Conservation (phyloP, 2,329 filamentous ascomycete species). For the Biscogniauxia mediterranea region DNA sequence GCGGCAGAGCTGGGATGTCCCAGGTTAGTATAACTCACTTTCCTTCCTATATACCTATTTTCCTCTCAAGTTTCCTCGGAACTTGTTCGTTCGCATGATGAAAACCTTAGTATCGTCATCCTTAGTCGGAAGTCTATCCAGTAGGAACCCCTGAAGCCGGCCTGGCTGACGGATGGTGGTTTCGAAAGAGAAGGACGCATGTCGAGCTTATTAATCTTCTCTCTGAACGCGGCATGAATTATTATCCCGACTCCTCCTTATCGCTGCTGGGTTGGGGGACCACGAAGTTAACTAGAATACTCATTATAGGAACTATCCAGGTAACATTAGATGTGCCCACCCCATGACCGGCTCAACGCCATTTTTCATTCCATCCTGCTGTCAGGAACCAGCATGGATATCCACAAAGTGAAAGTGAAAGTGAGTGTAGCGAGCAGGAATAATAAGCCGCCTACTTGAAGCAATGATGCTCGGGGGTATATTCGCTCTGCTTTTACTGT, state of each 20-base stretch:
- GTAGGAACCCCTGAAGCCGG: conserved; percentile 28
- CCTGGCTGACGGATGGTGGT: conserved; percentile 29
- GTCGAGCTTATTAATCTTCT: conserved; percentile 55
- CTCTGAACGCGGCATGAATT: conserved; percentile 42
- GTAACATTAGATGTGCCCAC: no score
- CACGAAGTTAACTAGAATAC: no score
- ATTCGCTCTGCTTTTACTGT: no score
- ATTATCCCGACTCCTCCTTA: not conserved
- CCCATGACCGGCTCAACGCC: no score
- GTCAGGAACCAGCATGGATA: not conserved
- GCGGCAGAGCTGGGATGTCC: conserved; percentile 3
- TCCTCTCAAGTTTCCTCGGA: conserved; percentile 7
- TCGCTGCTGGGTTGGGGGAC: no score
- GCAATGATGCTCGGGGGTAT: not conserved
- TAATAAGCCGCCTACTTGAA: not conserved
- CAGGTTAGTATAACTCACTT: conserved; percentile 24
- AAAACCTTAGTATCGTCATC: conserved; percentile 90
- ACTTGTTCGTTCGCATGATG: conserved; percentile 61
- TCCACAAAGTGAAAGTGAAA: not conserved
- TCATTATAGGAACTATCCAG: no score
- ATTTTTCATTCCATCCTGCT: no score
- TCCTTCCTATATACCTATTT: not conserved
- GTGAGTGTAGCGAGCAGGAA: not conserved
- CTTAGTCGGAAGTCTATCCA: conserved; percentile 74
- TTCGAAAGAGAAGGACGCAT: conserved; percentile 29